A percentile compares a stretch with the other conserved stretches of the same genome.
These are phyloP conservation scores for Globomyces pollinis-pini DNA, from an alignment of 192 early-diverging fungal genomes.

Conservation along the genomic window DNA sequence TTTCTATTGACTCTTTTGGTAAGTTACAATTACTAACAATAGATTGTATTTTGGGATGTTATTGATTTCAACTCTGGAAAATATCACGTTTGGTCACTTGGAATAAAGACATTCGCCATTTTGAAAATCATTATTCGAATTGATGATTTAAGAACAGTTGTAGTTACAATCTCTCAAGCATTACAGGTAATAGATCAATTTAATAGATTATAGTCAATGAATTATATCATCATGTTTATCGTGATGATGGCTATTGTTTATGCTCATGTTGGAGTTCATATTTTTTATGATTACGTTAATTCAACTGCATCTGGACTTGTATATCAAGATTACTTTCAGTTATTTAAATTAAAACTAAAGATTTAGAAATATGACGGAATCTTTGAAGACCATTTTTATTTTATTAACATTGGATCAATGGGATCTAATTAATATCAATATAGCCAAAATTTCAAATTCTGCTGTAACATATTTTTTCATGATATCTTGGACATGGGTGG, in stretches of 20 bases:
- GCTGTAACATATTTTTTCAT: slow-evolving; percentile 25
- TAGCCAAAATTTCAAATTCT: slow-evolving; percentile 18
- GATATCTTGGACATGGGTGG: slow-evolving; percentile 36
- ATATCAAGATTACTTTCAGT: slow-evolving; percentile 30
- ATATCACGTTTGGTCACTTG: no score
- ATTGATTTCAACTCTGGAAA: no score
- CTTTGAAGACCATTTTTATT: slow-evolving; percentile 34
- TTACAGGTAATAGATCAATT: slow-evolving; percentile 18
- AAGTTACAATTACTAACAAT: no score
- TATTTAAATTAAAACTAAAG: no score
- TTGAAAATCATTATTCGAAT: slow-evolving; percentile 32
- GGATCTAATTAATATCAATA: slow-evolving; percentile 25
- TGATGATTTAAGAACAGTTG: slow-evolving; percentile 28
- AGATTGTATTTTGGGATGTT: background rate
- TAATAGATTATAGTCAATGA: slow-evolving; percentile 21
- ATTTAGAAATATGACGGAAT: slow-evolving; percentile 21
- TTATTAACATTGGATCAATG: slow-evolving; percentile 41
- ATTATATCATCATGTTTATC: slow-evolving; percentile 33
- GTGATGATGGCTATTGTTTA: slow-evolving; percentile 27
- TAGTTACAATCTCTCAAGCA: slow-evolving; percentile 37
- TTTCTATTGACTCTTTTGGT: background rate
- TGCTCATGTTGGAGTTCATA: slow-evolving; percentile 30
- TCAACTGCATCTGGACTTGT: slow-evolving; percentile 13
- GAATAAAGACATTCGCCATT: slow-evolving; percentile 11
- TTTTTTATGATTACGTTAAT: slow-evolving; percentile 20